A percentile compares a stretch with the other conserved stretches of the same genome.
phyloP scores from a whole-genome alignment of 768 basidiomycete genomes.

The Rhodosporidiobolus sp. region DNA sequence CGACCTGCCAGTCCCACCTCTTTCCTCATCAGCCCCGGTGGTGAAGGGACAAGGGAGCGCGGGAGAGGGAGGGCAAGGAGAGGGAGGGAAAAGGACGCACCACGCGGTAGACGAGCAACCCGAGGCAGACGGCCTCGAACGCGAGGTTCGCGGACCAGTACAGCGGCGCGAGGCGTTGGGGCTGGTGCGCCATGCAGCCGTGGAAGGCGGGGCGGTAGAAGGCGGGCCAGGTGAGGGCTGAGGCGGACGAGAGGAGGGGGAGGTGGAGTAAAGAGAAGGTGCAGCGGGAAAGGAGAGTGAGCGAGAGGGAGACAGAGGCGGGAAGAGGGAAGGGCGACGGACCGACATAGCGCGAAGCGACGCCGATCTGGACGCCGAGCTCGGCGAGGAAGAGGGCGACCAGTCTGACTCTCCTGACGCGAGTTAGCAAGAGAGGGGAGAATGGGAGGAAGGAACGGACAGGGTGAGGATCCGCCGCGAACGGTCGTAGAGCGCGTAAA shows the following conservation, averaged over 20 bases:
- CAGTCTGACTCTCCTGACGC: neutral
- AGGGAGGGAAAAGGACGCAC: neutral
- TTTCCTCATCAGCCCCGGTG: too few relatives aligned
- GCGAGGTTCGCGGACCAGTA: neutral
- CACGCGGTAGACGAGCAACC: neutral
- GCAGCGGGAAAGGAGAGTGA: too few relatives aligned
- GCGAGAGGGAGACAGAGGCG: constrained; percentile 13
- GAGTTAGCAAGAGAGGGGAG: neutral
- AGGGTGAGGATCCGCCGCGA: neutral
- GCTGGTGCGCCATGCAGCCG: neutral
- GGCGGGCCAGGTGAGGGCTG: constrained; percentile 3
- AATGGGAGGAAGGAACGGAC: neutral
- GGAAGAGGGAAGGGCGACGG: constrained; percentile 1
- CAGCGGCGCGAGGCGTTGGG: neutral
- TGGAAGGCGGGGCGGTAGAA: neutral
- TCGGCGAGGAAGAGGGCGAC: constrained; percentile 31
- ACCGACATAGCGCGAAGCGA: neutral
- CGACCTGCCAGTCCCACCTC: neutral
- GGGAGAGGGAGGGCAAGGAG: too few relatives aligned
- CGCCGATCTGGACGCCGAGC: constrained; percentile 37
- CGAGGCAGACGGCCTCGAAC: neutral
- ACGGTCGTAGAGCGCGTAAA: neutral
- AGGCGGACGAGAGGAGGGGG: too few relatives aligned
- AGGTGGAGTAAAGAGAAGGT: too few relatives aligned
- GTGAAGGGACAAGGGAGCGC: neutral